A percentile compares a stretch with the other conserved stretches of the same genome.
phyloP scores from a whole-genome alignment of 176 grass and related monocot genomes.

The Carex parvula region DNA sequence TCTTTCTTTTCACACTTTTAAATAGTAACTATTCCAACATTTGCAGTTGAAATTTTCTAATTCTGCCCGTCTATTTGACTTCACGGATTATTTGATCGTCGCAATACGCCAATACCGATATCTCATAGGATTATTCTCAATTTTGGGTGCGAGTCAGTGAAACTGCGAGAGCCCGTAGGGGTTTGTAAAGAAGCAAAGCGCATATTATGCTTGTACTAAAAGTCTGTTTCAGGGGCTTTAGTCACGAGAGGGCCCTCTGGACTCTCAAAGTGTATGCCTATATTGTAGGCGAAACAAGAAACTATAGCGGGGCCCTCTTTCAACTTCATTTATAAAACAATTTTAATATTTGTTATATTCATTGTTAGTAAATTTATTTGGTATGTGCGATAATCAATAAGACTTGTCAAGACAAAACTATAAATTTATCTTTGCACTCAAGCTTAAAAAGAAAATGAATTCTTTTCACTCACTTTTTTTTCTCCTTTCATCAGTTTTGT shows the following conservation, averaged over 20 bases:
- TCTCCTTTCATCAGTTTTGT: no score
- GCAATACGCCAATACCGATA: no score
- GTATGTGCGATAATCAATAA: neutral
- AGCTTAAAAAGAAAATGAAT: no score
- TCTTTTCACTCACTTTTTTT: no score
- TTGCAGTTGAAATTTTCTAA: no score
- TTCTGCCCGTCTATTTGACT: no score
- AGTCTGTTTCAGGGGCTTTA: neutral
- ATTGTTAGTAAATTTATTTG: neutral
- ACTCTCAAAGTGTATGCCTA: neutral
- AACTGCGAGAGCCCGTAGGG: no score
- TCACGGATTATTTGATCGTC: no score
- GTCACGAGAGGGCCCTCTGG: neutral
- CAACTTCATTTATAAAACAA: neutral
- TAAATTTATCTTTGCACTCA: neutral
- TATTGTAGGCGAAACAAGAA: neutral
- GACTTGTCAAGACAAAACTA: neutral
- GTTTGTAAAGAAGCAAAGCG: neutral
- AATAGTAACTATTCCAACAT: no score
- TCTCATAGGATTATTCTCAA: no score
- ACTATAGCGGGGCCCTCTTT: neutral
- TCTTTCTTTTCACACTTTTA: no score
- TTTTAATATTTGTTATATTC: neutral
- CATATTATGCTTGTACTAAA: neutral
- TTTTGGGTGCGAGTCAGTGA: no score